Percentiles rank a stretch among this genome's conserved stretches.
phyloP scores from a whole-genome alignment of 257 asterid species.

The Nemophila menziesii region DNA sequence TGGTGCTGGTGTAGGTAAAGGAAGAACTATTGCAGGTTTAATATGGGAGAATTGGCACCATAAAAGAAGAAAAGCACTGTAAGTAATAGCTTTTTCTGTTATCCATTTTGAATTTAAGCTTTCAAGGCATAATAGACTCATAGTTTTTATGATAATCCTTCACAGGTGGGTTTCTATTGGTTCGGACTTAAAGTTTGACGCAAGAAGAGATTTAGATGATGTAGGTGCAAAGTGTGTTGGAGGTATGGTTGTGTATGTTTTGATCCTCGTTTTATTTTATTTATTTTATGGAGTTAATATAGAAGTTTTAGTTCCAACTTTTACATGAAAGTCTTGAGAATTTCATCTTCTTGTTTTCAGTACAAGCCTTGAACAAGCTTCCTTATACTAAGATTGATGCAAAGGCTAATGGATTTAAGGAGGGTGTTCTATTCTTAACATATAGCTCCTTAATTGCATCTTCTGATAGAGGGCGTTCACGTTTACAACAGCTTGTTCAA shows the following conservation, averaged over 20 bases:
- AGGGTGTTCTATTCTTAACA: slow-evolving; percentile 91
- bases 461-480: slow-evolving; percentile 89
- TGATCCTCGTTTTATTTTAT: not conserved
- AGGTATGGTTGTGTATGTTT: slow-evolving; percentile 31
- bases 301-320: not conserved
- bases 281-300: not conserved
- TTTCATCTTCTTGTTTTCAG: slow-evolving; percentile 28
- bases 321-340: not conserved
- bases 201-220: slow-evolving; percentile 91
- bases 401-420: slow-evolving; percentile 71
- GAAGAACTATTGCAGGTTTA: slow-evolving; percentile 91
- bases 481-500: slow-evolving; percentile 87
- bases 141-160: slow-evolving; percentile 14
- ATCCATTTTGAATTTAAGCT: not conserved
- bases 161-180: slow-evolving; percentile 99
- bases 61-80: slow-evolving; percentile 82
- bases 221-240: slow-evolving; percentile 72
- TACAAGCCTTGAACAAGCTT: slow-evolving; percentile 96
- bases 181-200: slow-evolving; percentile 91
- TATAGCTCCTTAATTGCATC: slow-evolving; percentile 98
- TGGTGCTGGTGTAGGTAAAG: slow-evolving; percentile 99
- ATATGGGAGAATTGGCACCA: slow-evolving; percentile 98
- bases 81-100: slow-evolving; percentile 18
- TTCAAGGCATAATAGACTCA: not conserved
- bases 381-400: slow-evolving; percentile 97